These are phyloP conservation scores for Roridomyces roridus DNA, from an alignment of 768 basidiomycete species.

Conservation along the genomic window DNA sequence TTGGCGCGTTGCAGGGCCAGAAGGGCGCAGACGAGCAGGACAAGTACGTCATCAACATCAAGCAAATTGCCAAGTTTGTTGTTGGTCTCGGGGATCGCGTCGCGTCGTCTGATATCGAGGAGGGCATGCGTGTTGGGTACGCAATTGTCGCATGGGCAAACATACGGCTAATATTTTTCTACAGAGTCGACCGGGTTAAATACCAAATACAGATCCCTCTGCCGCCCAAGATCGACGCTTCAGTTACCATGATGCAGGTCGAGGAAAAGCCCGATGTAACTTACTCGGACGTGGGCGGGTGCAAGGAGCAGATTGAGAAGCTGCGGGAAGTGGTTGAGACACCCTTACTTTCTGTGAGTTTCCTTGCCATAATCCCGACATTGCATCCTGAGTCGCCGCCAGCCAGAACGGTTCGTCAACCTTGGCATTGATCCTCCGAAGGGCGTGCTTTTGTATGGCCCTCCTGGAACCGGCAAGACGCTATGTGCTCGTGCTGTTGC, in stretches of 20 bases:
- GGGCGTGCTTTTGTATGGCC: constrained; percentile 94
- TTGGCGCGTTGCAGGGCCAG: constrained; percentile 81
- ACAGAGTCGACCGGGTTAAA: constrained; percentile 91
- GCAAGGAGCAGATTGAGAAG: constrained; percentile 99
- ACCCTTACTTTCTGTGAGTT: constrained; percentile 86
- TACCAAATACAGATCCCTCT: constrained; percentile 99
- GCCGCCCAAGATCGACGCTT: constrained; percentile 98
- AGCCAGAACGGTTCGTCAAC: constrained; percentile 99
- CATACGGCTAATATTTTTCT: constrained; percentile 8
- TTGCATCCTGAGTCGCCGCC: constrained; percentile 24
- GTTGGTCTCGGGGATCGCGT: constrained; percentile 97
- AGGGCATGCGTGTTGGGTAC: constrained; percentile 99
- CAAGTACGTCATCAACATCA: constrained; percentile 99
- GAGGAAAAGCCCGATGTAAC: constrained; percentile 99
- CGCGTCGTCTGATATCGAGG: constrained; percentile 97
- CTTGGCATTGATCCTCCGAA: constrained; percentile 99
- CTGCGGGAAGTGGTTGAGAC: constrained; percentile 97
- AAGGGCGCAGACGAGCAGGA: constrained; percentile 99
- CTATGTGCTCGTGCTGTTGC: constrained; percentile 98
- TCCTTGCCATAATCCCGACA: not conserved
- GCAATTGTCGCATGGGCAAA: constrained; percentile 33
- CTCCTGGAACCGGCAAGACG: constrained; percentile 98
- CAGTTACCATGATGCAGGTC: constrained; percentile 99
- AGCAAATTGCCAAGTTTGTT: constrained; percentile 99
- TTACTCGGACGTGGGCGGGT: constrained; percentile 97